Base-by-base conservation (phyloP, 2,329 filamentous ascomycete species). In the Diplodia mutila region DNA sequence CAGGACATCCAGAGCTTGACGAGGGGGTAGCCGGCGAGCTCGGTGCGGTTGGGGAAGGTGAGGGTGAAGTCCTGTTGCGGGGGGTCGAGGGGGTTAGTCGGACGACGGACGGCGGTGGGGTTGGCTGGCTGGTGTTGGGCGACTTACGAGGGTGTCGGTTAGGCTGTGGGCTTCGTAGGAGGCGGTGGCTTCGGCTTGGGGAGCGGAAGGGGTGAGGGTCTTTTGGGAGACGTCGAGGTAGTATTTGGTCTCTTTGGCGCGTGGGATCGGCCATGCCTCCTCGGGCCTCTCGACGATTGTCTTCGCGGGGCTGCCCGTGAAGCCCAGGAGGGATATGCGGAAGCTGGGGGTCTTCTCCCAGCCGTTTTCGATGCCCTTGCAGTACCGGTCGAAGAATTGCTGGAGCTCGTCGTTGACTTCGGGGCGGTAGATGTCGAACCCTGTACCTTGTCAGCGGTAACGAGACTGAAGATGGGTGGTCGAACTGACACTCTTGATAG, bases 291-390 rank as follows among this genome's bases (percentile, higher is more conserved):
- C 66, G 18, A 63, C 8, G 34, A 67, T 64, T 3, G 66, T 32
- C 21, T 64, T 34, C 5, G 57, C 66, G 9, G 57, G 48, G 37
- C 66, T 63, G 12, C 49, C 66, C 16, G n/a, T 61, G 54, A 72
- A 74, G 12, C 70, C 70, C 3, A 84, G 71, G 0, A 78, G 73
- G 0, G 81, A 77, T 73, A 77, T 80, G 4, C 83, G 78, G 1
- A 85, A 80, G 29, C 74, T 75, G 0, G 83, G 82, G 0, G 82
- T 85, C 57, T 78, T 75, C 67, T 84, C 80, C 82, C 81, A 85
- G n/a, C 72, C 80, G 65, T 85, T 85, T 0, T 81, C 68, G 0
- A 75, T 73, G 0, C 75, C 79, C 37, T 80, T 82, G 18, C 85
- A 74, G 67, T 81, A 86, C 2, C 71, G 72, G 64, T 85, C 83